Evolutionary conservation across 345 rosid genomes (phyloP), one percentile per base, ranked within the genome.

Genomic region (Salix exigua): DNA sequence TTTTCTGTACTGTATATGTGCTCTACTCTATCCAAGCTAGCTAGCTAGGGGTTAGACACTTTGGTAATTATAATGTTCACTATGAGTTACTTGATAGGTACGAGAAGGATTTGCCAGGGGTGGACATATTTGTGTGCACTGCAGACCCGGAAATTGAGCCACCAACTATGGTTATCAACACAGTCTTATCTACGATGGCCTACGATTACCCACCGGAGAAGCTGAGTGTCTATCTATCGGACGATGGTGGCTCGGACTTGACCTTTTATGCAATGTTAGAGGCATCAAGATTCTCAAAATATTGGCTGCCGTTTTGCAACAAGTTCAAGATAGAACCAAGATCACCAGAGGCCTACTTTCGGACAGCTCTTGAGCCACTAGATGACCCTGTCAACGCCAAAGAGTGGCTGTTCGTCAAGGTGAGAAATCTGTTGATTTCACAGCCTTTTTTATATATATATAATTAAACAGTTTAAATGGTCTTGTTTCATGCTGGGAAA

Each of bases 101-200:
- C 25, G 83, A 75, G 71, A 73, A 81, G 17, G 80, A 83, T 17
- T 78, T 89, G 4, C 97, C 97, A 0, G 84, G 66, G 51, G 81
- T 93, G 4, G 98, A 93, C 80, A 71, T 91, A 8, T 91, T 93
- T 46, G 88, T 90, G 10, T 89, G 93, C 91, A 91, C 93, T 12
- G 94, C 93, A 14, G 91, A 89, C 66, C 93, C 93, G 0, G 81
- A 23, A n/a, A 79, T 88, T 17, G 98, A 93, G 87, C 98, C 94
- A 62, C 94, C 97, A 31, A 26, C 72, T 48, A 35, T 93, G 91
- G 97, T 88, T 80, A 77, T 89, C 1, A 91, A 88, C 87, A 93
- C 93, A 0, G 81, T 90, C 16, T 76, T 91, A 74, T 91, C 98
- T 4, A 87, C 86, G 6, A 72, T 85, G 85, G 83, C 93, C 5